Evolutionary conservation across 805 yeast genomes (phyloP), one percentile per base, ranked within the genome.

Genomic region (Huiozyma naganishii): DNA sequence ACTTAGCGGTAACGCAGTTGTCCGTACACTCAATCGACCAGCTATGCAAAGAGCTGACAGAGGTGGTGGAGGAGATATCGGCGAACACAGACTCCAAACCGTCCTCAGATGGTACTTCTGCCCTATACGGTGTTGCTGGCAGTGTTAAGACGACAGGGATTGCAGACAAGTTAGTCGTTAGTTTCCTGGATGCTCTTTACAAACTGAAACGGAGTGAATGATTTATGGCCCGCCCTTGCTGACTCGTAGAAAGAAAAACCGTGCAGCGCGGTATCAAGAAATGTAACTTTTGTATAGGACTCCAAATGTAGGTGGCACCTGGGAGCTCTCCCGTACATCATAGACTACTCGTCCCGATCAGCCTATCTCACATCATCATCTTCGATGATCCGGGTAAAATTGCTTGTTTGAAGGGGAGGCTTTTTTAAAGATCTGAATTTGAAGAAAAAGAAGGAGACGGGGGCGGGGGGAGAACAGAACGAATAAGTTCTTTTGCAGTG

Each of bases 81-180:
- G 52, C 49, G 7, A 52, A 57, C 35, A 61, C 66, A 5, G 44
- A 52, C 8, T 45, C 45, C 45, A 48, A 52, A 38, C 56, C 57
- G 54, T 61, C 53, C 42, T 27, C 69, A 7, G 74, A 77, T 17
- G 86, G 83, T 45, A 86, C 95, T 1, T 92, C 95, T 11, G 95
- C 92, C 3, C 59, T 90, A 38, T 90, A 90, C 57, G 98, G 98
- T 52, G 94, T 90, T 39, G 97, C 97, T 2, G 97, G 96, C 6
- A 84, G 92, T 55, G 77, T 92, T 23, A 69, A 75, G 45, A 87
- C 96, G 0, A 74, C 79, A 0, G 92, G 95, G 3, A 79, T 92
- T 10, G 96, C 88, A 8, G 95, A 83, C 46, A 71, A 73, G 44
- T 63, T 90, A 8, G 83, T 90, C 36, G 82, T 74, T 10, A 89